phyloP scores from a whole-genome alignment of 768 basidiomycete species.

The Suillus spraguei region DNA sequence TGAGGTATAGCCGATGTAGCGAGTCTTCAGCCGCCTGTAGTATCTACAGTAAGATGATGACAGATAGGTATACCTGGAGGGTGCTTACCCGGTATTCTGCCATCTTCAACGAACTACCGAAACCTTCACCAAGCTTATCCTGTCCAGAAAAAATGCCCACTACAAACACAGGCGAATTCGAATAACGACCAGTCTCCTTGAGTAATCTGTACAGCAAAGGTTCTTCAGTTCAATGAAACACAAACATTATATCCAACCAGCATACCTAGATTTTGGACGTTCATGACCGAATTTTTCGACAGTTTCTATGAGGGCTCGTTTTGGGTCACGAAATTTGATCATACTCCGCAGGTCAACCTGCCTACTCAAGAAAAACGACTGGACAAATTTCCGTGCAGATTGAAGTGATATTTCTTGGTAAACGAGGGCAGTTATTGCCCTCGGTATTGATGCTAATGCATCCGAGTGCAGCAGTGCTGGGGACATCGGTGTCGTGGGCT shows the following conservation, averaged over 20 bases:
- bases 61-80: slow-evolving; percentile 13
- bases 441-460: slow-evolving; percentile 85
- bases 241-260: background rate
- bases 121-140: slow-evolving; percentile 91
- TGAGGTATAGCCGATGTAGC: slow-evolving; percentile 80
- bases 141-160: slow-evolving; percentile 88
- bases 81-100: slow-evolving; percentile 82
- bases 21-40: slow-evolving; percentile 84
- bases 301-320: slow-evolving; percentile 72
- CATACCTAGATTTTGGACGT: slow-evolving; percentile 69
- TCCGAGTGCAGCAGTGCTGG: slow-evolving; percentile 74
- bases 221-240: background rate
- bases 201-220: slow-evolving; percentile 57
- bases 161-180: slow-evolving; percentile 91
- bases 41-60: slow-evolving; percentile 10
- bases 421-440: slow-evolving; percentile 85
- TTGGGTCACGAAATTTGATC: slow-evolving; percentile 84
- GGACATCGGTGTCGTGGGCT: slow-evolving; percentile 51
- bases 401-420: slow-evolving; percentile 86
- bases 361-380: slow-evolving; percentile 86
- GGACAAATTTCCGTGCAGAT: slow-evolving; percentile 86
- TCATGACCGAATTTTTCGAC: slow-evolving; percentile 70
- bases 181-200: slow-evolving; percentile 90
- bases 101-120: slow-evolving; percentile 92
- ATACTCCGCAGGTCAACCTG: slow-evolving; percentile 78